These are phyloP conservation scores for Tuber melanosporum DNA, from an alignment of 495 filamentous ascomycete genomes.

Conservation along the genomic window DNA sequence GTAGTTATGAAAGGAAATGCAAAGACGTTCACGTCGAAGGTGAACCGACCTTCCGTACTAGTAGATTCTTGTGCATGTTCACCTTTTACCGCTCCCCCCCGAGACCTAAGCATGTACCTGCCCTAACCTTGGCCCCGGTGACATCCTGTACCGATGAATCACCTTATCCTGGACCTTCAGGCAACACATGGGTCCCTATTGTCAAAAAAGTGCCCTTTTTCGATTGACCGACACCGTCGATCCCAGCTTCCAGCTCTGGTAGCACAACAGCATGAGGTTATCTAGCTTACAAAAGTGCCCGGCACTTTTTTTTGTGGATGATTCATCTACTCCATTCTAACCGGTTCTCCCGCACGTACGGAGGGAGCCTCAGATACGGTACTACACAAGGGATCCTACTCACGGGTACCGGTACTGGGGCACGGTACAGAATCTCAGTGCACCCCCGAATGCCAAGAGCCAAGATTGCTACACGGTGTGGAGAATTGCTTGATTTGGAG, in stretches of 20 bases:
- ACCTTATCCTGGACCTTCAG: neutral
- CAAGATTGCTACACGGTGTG: neutral
- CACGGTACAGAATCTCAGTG: neutral
- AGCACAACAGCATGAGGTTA: neutral
- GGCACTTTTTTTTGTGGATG: neutral
- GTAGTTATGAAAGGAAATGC: neutral
- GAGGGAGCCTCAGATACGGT: neutral
- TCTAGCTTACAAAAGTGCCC: neutral
- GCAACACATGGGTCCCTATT: neutral
- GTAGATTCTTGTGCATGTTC: neutral
- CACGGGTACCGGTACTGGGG: too few relatives aligned
- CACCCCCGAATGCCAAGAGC: neutral
- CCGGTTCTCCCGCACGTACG: neutral
- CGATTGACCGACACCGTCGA: neutral
- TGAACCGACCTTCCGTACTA: neutral
- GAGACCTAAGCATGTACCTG: neutral
- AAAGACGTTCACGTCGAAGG: neutral
- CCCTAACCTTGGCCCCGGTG: neutral
- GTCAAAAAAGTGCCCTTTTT: neutral
- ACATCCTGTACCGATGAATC: neutral
- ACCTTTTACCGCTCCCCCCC: neutral
- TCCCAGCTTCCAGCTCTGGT: neutral
- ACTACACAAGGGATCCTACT: neutral
- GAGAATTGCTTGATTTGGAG: too few relatives aligned
- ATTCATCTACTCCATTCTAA: neutral